A percentile compares a stretch with the other conserved stretches of the same genome.
These are phyloP conservation scores for Leucocoprinus leucothites DNA, from an alignment of 768 basidiomycete species.

Conservation along the genomic window DNA sequence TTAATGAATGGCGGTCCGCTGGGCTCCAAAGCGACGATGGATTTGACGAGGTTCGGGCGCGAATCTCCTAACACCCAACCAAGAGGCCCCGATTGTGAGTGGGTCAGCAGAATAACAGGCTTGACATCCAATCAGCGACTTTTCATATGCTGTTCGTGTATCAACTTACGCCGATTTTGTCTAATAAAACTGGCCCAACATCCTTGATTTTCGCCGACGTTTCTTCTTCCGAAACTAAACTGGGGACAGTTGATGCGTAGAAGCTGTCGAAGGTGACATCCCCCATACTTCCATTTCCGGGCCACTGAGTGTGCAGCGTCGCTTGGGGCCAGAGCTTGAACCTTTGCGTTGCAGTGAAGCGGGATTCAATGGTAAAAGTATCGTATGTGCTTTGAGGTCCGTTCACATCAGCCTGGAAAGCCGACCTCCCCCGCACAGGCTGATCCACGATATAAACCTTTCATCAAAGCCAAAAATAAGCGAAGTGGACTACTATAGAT, in stretches of 20 bases:
- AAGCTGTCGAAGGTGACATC: slow-evolving; percentile 44
- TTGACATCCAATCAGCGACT: slow-evolving; percentile 15
- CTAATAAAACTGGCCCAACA: slow-evolving; percentile 41
- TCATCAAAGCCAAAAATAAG: neutral
- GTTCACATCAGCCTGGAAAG: slow-evolving; percentile 37
- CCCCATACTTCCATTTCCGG: slow-evolving; percentile 44
- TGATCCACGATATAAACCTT: slow-evolving; percentile 47
- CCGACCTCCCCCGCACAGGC: slow-evolving; percentile 42
- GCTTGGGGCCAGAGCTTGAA: slow-evolving; percentile 46
- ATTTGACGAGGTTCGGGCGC: slow-evolving; percentile 39
- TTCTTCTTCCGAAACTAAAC: slow-evolving; percentile 32
- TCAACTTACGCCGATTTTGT: slow-evolving; percentile 43
- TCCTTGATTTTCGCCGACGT: slow-evolving; percentile 34
- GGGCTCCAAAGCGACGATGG: slow-evolving; percentile 49
- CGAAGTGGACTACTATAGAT: neutral
- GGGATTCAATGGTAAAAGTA: slow-evolving; percentile 32
- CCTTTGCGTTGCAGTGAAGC: slow-evolving; percentile 38
- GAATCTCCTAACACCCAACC: slow-evolving; percentile 50
- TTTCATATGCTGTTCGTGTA: neutral
- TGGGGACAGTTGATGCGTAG: slow-evolving; percentile 40
- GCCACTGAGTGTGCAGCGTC: slow-evolving; percentile 47
- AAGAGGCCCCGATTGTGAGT: slow-evolving; percentile 47
- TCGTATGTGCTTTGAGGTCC: slow-evolving; percentile 29
- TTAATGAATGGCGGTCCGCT: slow-evolving; percentile 47
- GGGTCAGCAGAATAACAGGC: slow-evolving; percentile 46